Evolutionary conservation across 345 rosid genomes (phyloP).

Genomic region (Euclidium syriacum): DNA sequence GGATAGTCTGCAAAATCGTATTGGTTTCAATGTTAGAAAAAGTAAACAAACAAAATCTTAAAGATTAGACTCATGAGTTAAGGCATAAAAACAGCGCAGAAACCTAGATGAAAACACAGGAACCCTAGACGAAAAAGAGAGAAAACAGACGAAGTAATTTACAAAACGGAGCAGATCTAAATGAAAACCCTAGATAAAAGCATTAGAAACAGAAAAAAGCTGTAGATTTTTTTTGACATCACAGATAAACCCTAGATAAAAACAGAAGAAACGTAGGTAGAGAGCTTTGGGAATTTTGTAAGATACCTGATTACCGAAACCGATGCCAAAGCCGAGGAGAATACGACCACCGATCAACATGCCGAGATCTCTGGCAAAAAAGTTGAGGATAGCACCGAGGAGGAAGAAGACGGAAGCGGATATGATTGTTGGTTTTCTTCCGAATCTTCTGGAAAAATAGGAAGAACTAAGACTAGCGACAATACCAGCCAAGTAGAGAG

Average conservation of each 20-base stretch:
- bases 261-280: not conserved
- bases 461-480: constrained; percentile 50
- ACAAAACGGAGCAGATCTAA: not conserved
- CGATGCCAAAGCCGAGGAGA: constrained; percentile 59
- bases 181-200: not conserved
- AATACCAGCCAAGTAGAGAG: constrained; percentile 69
- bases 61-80: not conserved
- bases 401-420: constrained; percentile 61
- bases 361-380: constrained; percentile 31
- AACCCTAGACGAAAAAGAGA: not conserved
- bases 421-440: constrained; percentile 50
- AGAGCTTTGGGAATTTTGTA: not conserved
- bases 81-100: not conserved
- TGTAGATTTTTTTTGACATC: too few species aligned
- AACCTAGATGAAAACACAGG: not conserved
- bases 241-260: not conserved
- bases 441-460: constrained; percentile 32
- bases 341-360: constrained; percentile 65
- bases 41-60: not conserved
- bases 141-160: too few species aligned
- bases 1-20: constrained; percentile 54
- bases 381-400: constrained; percentile 49
- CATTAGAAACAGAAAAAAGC: too few species aligned
- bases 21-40: not conserved
- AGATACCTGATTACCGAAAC: constrained; percentile 75